These are phyloP conservation scores for Trametopsis cervina DNA, from an alignment of 768 basidiomycete genomes.

Conservation along the genomic window DNA sequence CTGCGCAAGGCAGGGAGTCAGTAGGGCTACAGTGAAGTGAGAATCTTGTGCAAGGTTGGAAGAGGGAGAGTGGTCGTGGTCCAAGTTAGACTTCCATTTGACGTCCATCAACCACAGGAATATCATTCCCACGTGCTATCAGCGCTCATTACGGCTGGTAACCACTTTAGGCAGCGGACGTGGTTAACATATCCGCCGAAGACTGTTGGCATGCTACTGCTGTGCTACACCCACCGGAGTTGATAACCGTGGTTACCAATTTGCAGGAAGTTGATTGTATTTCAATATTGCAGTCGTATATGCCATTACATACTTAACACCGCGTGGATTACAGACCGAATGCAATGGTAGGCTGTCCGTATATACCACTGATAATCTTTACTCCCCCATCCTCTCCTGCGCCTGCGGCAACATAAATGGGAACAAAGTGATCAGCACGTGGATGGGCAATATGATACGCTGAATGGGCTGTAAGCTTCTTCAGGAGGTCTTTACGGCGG, in stretches of 20 bases:
- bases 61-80: neutral
- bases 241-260: too few species aligned
- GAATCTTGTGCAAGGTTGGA: neutral
- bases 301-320: too few species aligned
- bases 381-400: conserved; percentile 54
- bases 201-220: too few species aligned
- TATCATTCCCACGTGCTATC: neutral
- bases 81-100: neutral
- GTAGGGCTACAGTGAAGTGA: neutral
- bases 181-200: too few species aligned
- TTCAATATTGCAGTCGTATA: too few species aligned
- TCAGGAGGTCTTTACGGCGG: conserved; percentile 49
- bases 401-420: conserved; percentile 70
- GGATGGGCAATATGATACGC: conserved; percentile 68
- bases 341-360: conserved; percentile 58
- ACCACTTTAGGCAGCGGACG: neutral
- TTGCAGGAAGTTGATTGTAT: too few species aligned
- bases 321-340: conserved; percentile 47
- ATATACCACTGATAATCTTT: conserved; percentile 42
- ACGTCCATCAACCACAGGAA: neutral
- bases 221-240: too few species aligned
- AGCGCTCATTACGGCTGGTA: neutral
- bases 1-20: neutral
- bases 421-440: conserved; percentile 75
- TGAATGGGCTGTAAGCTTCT: conserved; percentile 46